These are phyloP conservation scores for Rosa chinensis DNA, from an alignment of 306 rosid species.

Conservation along the genomic window DNA sequence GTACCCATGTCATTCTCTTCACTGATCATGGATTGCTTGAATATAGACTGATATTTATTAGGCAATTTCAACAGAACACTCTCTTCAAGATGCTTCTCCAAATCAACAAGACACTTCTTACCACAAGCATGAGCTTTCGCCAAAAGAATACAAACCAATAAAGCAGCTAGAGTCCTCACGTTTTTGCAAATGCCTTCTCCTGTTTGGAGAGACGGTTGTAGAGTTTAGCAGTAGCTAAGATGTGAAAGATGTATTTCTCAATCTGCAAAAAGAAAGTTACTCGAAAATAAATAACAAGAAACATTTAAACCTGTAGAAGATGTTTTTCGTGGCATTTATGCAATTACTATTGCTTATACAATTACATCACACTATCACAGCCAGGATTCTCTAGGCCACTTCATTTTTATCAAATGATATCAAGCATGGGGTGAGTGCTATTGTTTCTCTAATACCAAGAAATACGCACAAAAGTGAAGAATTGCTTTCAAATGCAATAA, in stretches of 20 bases:
- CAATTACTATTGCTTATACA: too few species aligned
- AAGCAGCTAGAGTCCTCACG: constrained; percentile 37
- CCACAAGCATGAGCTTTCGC: constrained; percentile 14
- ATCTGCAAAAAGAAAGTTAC: constrained; percentile 45
- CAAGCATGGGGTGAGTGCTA: not conserved
- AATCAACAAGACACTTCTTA: constrained; percentile 63
- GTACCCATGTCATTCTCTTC: constrained; percentile 16
- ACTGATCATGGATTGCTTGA: constrained; percentile 70
- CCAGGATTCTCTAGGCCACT: too few species aligned
- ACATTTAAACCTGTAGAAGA: too few species aligned
- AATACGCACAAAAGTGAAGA: not conserved
- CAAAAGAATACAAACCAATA: not conserved
- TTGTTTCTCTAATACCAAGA: not conserved
- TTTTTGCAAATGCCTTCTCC: constrained; percentile 58
- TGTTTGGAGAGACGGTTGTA: constrained; percentile 62
- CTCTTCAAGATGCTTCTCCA: constrained; percentile 72
- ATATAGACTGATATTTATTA: constrained; percentile 60
- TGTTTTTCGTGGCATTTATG: too few species aligned
- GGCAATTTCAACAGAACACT: constrained; percentile 73
- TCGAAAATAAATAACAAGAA: not conserved
- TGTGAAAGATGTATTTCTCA: constrained; percentile 72
- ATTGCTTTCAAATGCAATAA: constrained; percentile 5
- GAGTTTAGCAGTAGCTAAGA: constrained; percentile 57
- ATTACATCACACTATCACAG: too few species aligned
- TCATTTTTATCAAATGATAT: not conserved